Evolutionary conservation across 805 yeast species (phyloP), one percentile per base, ranked within the genome.

Genomic region (Saturnispora hagleri): DNA sequence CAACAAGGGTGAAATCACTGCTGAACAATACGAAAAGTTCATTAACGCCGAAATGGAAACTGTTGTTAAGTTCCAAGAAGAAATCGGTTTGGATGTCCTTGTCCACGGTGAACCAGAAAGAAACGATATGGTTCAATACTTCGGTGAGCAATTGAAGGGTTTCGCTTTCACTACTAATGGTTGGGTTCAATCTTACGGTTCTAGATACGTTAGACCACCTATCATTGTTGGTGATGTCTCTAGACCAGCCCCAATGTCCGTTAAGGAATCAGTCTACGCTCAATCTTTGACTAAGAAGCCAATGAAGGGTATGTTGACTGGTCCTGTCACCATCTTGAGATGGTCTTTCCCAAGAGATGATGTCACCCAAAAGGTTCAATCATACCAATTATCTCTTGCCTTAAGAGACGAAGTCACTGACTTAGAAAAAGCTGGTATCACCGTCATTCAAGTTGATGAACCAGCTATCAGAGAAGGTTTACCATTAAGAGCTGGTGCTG

Each of bases 331-430:
- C 71, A 89, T 95, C 77, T 85, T 93, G 73, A 88, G 99, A 84
- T 93, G 99, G 99, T 93, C 99, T 65, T 93, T 93, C 97, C 99
- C 99, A 80, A 89, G 99, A 86, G 91, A 90, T 72, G 99, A 93
- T 69, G 86, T 91, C 63, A 78, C 95, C 58, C 90, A 86, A 77
- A 81, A 86, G 79, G 80, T 82, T 62, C 99, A 93, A 80, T 89
- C 97, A 64, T 81, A 86, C 73, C 99, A 93, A 82, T 85, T 93
- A 70, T 95, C 95, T 71, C 80, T 93, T 69, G 98, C 98, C 64
- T 81, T 93, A 70, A 89, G 98, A 79, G 99, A 93, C 68, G 99
- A 93, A 82, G 99, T 93, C 66, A 79, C 84, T 69, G 99, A 93
- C 73, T 87, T 93, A 73, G 99, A 93, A 81, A 86, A 88, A 66